These are phyloP conservation scores for Chaetomium fimeti DNA, from an alignment of 495 filamentous ascomycete species.

Conservation along the genomic window DNA sequence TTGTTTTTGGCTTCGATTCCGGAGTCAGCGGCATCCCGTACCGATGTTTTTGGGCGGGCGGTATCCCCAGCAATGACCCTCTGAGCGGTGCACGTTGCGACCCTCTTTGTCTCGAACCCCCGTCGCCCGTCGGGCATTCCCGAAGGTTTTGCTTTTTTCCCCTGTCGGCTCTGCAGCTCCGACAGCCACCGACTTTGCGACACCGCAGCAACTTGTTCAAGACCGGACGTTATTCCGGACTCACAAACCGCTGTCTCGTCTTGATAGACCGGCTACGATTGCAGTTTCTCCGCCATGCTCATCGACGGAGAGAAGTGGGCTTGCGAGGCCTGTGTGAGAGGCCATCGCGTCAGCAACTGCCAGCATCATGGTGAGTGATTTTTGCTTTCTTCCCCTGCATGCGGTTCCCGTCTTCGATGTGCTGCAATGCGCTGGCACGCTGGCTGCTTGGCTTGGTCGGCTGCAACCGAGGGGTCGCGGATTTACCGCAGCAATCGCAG, in stretches of 20 bases:
- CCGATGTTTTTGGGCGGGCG: constrained; percentile 27
- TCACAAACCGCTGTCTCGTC: not conserved
- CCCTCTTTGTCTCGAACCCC: constrained; percentile 28
- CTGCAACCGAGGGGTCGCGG: constrained; percentile 37
- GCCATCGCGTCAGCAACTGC: constrained; percentile 92
- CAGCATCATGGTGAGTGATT: constrained; percentile 76
- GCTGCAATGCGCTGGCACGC: constrained; percentile 15
- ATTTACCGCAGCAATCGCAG: constrained; percentile 27
- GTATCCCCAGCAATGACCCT: constrained; percentile 35
- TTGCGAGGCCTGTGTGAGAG: constrained; percentile 91
- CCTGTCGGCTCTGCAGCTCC: constrained; percentile 25
- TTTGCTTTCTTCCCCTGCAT: constrained; percentile 24
- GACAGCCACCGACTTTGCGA: constrained; percentile 18
- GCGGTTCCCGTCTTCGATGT: constrained; percentile 11
- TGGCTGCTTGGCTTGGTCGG: constrained; percentile 27
- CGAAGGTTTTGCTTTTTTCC: constrained; percentile 16
- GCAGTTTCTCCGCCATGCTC: constrained; percentile 56
- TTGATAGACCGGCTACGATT: constrained; percentile 9
- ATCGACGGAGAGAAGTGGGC: constrained; percentile 88
- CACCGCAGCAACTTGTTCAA: not conserved
- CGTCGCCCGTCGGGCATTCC: constrained; percentile 17
- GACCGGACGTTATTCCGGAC: not conserved
- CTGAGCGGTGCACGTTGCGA: constrained; percentile 31
- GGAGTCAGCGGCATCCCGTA: constrained; percentile 33
- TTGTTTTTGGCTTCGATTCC: constrained; percentile 26